Evolutionary conservation across 2,329 filamentous ascomycete species (phyloP), one percentile per base, ranked within the genome.

Genomic region (Fusarium hainanense): DNA sequence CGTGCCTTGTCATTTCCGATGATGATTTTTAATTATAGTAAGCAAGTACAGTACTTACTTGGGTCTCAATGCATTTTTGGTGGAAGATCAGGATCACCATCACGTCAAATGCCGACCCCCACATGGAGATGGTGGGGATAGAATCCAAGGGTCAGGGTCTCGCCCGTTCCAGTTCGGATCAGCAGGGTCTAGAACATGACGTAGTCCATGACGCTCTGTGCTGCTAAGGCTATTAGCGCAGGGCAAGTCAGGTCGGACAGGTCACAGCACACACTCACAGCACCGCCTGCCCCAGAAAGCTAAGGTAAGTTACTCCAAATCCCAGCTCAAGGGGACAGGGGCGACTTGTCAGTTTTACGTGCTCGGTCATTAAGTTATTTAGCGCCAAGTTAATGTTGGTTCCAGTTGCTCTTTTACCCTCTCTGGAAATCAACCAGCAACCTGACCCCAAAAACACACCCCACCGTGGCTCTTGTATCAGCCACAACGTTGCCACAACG

Each of bases 131-230:
- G 51, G 28, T 54, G 40, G 51, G 27, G 37, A 25, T 20, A 40
- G 28, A 27, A 25, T 11, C 37, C 32, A 30, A 44, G 23, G 30
- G 51, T 64, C 52, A 25, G 48, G 60, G 57, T 62, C 58, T 62
- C 37, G 54, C 48, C 44, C 54, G 46, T 62, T 37, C 34, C 34
- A 37, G 34, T 7, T 37, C 9, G 21, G 49, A 54, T 54, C 60
- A 58, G 28, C 49, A 50, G 34, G 50, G 48, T 52, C 61, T 66
- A 61, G 62, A 69, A 40, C 51, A 57, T 70, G 66, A 66, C 51
- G 51, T 44, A 57, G 32, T 28, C 44, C 40, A 66, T 64, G 61
- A 64, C 61, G 61, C 42, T 46, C 27, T 34, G 28, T 52, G 34
- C 41, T 37, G 30, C 54, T 51, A 6, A 34, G 40, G 49, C 49